Evolutionary conservation across 208 protist genomes (phyloP).

Genomic region (Leishmania major): DNA sequence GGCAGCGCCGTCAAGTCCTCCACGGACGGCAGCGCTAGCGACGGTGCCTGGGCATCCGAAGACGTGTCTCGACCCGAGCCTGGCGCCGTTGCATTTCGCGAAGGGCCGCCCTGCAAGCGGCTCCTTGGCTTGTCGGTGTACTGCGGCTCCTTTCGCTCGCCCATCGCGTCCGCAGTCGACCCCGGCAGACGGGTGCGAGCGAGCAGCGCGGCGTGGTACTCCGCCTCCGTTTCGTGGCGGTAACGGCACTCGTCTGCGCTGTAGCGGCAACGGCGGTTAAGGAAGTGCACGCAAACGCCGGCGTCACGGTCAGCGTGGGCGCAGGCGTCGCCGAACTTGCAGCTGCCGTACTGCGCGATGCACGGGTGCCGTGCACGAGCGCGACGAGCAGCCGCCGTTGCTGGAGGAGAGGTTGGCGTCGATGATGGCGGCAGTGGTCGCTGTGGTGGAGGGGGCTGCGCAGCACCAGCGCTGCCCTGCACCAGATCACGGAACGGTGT

Average conservation of each 20-base stretch:
- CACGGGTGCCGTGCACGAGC: constrained; percentile 60
- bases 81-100: neutral
- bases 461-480: neutral
- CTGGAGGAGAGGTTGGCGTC: neutral
- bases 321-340: constrained; percentile 71
- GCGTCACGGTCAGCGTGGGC: constrained; percentile 57
- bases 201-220: constrained; percentile 33
- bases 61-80: neutral
- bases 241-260: constrained; percentile 48
- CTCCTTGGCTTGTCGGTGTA: neutral
- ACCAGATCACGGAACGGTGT: constrained; percentile 32
- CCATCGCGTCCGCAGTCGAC: neutral
- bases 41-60: neutral
- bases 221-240: constrained; percentile 64
- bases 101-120: constrained; percentile 3
- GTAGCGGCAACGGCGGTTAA: constrained; percentile 56
- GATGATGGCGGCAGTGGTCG: neutral
- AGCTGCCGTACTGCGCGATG: constrained; percentile 70
- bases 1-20: constrained; percentile 8
- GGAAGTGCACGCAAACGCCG: constrained; percentile 75
- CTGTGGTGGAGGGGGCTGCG: neutral
- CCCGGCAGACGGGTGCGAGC: neutral
- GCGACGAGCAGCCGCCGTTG: neutral
- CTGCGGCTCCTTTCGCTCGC: neutral
- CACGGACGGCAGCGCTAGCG: constrained; percentile 1